Evolutionary conservation across 495 filamentous ascomycete genomes (phyloP).

Genomic region (Cetradonia linearis): DNA sequence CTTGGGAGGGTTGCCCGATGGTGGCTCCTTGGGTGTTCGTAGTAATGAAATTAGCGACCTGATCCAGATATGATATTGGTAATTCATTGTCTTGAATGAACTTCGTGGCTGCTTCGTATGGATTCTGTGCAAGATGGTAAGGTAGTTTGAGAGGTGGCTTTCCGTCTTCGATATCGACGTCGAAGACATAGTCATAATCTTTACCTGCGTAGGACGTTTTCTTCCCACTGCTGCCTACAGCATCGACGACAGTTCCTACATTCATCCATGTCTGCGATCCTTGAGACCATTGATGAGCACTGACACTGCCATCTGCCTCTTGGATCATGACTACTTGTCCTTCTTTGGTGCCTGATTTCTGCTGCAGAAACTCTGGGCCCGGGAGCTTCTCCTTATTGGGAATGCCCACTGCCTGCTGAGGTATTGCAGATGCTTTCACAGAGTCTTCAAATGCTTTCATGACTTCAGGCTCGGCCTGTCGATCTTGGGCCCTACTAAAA

Average conservation of each 20-base stretch:
- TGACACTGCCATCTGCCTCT: slow-evolving; percentile 67
- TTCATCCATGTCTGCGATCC: slow-evolving; percentile 63
- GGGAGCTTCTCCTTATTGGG: slow-evolving; percentile 87
- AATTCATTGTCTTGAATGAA: slow-evolving; percentile 89
- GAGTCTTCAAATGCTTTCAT: slow-evolving; percentile 65
- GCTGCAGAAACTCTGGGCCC: slow-evolving; percentile 70
- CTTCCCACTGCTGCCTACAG: slow-evolving; percentile 67
- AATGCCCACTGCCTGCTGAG: slow-evolving; percentile 65
- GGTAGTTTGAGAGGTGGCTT: slow-evolving; percentile 89
- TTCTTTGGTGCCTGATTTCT: slow-evolving; percentile 77
- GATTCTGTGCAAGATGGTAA: slow-evolving; percentile 85
- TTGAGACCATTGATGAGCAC: slow-evolving; percentile 71
- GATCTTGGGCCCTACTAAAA: slow-evolving; percentile 65
- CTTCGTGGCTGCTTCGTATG: slow-evolving; percentile 82
- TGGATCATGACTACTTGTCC: slow-evolving; percentile 87
- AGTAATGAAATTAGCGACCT: slow-evolving; percentile 88
- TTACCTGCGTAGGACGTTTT: slow-evolving; percentile 69
- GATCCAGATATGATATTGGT: slow-evolving; percentile 80
- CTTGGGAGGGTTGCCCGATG: slow-evolving; percentile 47
- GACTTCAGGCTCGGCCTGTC: slow-evolving; percentile 51
- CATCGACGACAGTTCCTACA: slow-evolving; percentile 87
- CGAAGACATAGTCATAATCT: slow-evolving; percentile 96
- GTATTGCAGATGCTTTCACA: slow-evolving; percentile 74
- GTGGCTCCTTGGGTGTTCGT: slow-evolving; percentile 80
- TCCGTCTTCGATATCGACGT: slow-evolving; percentile 95